Evolutionary conservation across 2,329 filamentous ascomycete genomes (phyloP), one percentile per base, ranked within the genome.

Genomic region (Calonectria pseudoreteaudii): DNA sequence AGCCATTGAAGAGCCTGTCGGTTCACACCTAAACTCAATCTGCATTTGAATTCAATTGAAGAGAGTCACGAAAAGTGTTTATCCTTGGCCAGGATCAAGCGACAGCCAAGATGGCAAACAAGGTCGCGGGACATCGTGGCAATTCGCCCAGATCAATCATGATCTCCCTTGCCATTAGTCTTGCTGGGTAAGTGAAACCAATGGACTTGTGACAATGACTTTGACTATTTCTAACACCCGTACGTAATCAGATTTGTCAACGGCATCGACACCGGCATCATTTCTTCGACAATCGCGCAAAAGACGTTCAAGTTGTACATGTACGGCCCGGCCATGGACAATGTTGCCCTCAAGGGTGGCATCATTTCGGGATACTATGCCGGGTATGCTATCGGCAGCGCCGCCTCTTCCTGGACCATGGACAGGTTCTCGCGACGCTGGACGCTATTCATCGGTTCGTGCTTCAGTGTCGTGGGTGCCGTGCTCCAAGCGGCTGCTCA

Each of bases 401-500:
- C 47, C 10, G 68, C 62, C 38, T 53, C 72, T 8, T 70, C 72
- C 3, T 74, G 68, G 44, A 41, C 28, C 38, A 74, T 74, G 72
- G 72, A 74, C 36, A 71, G 60, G 30, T 41, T 74, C 7, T 74
- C 72, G 20, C 68, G 72, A 1, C 72, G 72, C 18, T 74, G 72
- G 72, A 71, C 72, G 1, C 31, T 74, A 2, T 66, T 74, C 8
- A 58, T 74, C 14, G 72, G 72, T 34, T 60, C 72, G 1, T 30
- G 23, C 10, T 41, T 68, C 50, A 74, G 74, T 14, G 66, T 84
- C 11, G 81, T 87, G 44, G 86, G 86, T 1, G 84, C 85, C 5
- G 80, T 83, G n/a, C 80, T 87, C 7, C 86, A 88, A 67, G 84
- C 85, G 13, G 82, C 81, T n/a, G 85, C 86, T 0, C 78, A 82